Conservation (phyloP, 495 filamentous ascomycete species). For the Mytilinidion resinicola region DNA sequence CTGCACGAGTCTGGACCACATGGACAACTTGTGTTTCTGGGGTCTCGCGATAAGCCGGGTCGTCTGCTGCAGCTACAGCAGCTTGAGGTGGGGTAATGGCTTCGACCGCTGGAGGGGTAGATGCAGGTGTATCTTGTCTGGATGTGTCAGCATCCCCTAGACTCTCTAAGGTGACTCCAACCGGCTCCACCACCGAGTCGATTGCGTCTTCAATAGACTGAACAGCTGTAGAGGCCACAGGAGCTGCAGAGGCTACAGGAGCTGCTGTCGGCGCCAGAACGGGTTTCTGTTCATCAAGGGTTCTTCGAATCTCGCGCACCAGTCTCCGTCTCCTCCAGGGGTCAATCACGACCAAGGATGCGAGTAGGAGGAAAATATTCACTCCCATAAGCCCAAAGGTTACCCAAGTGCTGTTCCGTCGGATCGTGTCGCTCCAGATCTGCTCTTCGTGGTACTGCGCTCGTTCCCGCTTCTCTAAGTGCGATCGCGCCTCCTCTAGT, state of each 20-base stretch:
- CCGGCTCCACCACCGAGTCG: slow-evolving; percentile 15
- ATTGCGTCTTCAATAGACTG: slow-evolving; percentile 23
- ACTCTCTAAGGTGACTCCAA: slow-evolving; percentile 4
- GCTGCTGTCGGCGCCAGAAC: slow-evolving; percentile 7
- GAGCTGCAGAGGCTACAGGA: too few species aligned
- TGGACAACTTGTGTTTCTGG: neutral
- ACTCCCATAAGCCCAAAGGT: slow-evolving; percentile 98
- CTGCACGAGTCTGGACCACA: neutral
- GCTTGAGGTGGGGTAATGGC: neutral
- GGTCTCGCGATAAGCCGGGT: neutral
- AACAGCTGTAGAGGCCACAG: neutral
- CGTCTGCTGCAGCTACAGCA: neutral
- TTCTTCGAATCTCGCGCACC: slow-evolving; percentile 72
- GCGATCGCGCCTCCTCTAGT: slow-evolving; percentile 65
- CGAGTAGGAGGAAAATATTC: slow-evolving; percentile 82
- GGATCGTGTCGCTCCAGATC: slow-evolving; percentile 97
- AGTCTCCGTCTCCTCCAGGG: slow-evolving; percentile 80
- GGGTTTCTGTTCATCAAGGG: slow-evolving; percentile 62
- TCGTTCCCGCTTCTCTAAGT: slow-evolving; percentile 72
- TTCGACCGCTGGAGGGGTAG: slow-evolving; percentile 1
- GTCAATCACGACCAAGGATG: slow-evolving; percentile 88
- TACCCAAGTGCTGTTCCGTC: slow-evolving; percentile 93
- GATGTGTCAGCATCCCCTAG: neutral
- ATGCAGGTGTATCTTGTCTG: neutral
- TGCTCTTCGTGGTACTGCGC: slow-evolving; percentile 97